phyloP scores from a whole-genome alignment of 306 rosid genomes.

The Trifolium fragiferum region DNA sequence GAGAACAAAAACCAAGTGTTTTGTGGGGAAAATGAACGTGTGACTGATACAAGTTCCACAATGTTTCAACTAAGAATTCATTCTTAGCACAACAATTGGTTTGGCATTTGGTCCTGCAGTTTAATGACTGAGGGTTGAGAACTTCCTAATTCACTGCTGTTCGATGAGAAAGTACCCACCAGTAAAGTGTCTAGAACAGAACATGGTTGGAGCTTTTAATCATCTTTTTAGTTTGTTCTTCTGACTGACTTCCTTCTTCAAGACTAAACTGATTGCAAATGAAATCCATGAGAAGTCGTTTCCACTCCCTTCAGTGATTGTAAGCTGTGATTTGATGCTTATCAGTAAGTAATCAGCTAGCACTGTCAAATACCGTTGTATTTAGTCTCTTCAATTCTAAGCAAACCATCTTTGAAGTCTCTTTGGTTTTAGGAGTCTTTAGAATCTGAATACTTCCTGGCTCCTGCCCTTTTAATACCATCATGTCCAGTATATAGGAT shows the following conservation, averaged over 20 bases:
- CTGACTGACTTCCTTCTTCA: not conserved
- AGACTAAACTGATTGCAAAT: not conserved
- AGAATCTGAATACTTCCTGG: not conserved
- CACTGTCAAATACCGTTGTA: not conserved
- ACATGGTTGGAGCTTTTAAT: slow-evolving; percentile 11
- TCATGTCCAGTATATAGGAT: not conserved
- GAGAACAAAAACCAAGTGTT: not conserved
- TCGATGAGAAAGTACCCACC: slow-evolving; percentile 7
- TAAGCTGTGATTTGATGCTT: slow-evolving; percentile 4
- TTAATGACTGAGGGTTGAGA: not conserved
- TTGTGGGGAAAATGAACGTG: not conserved
- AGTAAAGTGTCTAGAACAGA: not conserved
- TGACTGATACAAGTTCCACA: not conserved
- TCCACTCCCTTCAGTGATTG: slow-evolving; percentile 9
- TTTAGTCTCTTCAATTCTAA: not conserved
- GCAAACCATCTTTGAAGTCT: not conserved
- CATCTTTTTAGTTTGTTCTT: not conserved
- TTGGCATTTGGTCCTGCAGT: slow-evolving; percentile 6
- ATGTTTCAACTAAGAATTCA: slow-evolving; percentile 5
- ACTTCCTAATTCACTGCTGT: not conserved
- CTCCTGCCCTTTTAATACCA: not conserved
- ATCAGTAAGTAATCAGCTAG: not conserved
- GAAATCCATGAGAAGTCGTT: not conserved
- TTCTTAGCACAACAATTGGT: slow-evolving; percentile 19
- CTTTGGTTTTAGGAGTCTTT: not conserved